phyloP scores from a whole-genome alignment of 208 protist genomes.

The Plasmodiophora brassicae region DNA sequence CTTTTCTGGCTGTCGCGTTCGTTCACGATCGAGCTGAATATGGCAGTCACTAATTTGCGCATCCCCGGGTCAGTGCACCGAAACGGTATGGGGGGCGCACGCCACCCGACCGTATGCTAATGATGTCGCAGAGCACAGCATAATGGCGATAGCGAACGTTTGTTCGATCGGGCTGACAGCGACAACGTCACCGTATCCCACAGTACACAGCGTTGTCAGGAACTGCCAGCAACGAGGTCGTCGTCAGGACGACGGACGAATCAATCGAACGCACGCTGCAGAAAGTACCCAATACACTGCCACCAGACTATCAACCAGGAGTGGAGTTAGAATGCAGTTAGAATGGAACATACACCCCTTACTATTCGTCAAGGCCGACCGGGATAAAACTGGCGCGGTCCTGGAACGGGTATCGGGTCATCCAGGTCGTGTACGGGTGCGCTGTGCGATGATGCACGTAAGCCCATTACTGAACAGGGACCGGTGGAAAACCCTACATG shows the following conservation, averaged over 20 bases:
- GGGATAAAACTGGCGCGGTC: background rate
- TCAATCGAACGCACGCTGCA: no score
- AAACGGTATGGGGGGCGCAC: no score
- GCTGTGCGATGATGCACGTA: background rate
- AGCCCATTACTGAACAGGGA: no score
- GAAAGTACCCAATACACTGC: conserved; percentile 14
- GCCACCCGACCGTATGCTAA: conserved; percentile 1
- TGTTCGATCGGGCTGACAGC: conserved; percentile 20
- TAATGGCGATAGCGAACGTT: background rate
- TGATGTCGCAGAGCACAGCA: background rate
- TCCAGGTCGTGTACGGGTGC: background rate
- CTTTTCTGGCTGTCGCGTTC: background rate
- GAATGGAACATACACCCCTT: no score
- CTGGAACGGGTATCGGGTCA: background rate
- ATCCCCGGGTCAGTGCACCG: no score
- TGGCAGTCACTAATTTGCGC: conserved; percentile 32
- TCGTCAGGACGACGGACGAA: no score
- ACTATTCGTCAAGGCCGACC: background rate
- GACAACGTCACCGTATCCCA: background rate
- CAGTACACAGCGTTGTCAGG: background rate
- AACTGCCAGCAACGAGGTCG: no score
- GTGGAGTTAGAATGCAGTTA: no score
- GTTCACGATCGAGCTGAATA: conserved; percentile 28
- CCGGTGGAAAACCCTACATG: no score
- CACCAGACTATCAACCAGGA: no score